Base-by-base conservation (phyloP, 2,329 filamentous ascomycete species). In the Septoria petroselini region DNA sequence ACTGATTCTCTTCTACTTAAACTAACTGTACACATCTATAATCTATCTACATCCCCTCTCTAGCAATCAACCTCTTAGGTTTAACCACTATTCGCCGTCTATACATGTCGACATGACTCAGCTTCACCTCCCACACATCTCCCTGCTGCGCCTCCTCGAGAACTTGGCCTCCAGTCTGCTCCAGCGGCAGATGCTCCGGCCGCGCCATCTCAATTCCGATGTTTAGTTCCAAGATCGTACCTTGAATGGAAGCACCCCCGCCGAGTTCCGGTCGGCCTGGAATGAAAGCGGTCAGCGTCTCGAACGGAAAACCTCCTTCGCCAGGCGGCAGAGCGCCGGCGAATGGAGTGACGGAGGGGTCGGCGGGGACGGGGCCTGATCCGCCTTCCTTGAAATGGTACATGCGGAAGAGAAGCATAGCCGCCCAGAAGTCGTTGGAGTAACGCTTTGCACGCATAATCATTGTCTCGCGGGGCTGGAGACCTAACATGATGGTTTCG, bases 361-460 rank as follows among this genome's bases (percentile, higher is more conserved):
- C 23, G n/a, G 27, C 14, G n/a, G 27, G 33, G 7, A 33, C 17
- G 19, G 29, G 39, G 15, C 30, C 47, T 18, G 40, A 7, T 11
- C 33, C 25, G 18, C 23, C 35, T 31, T 42, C 25, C 25, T 46
- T 49, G 37, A 21, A 81, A 59, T 80, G 74, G 59, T 77, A 74
- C 11, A 79, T 80, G 35, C 81, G 78, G 67, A 78, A 77, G 31
- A 84, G 68, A 2, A 81, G 73, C 62, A 77, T 72, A 11, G 69
- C 62, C 2, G 68, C 62, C 81, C 81, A 84, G 59, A 75, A 75
- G 5, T 56, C 66, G 54, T 54, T 64, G 41, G 59, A 71, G 62
- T 57, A 60, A 43, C 3, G 45, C 50, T 69, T 69, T 11, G 68
- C 62, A n/a, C 50, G 58, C 11, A 66, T 65, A 18, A 78, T 73